Base-by-base conservation (phyloP, 2,329 filamentous ascomycete genomes). In the Penicillium sp. region DNA sequence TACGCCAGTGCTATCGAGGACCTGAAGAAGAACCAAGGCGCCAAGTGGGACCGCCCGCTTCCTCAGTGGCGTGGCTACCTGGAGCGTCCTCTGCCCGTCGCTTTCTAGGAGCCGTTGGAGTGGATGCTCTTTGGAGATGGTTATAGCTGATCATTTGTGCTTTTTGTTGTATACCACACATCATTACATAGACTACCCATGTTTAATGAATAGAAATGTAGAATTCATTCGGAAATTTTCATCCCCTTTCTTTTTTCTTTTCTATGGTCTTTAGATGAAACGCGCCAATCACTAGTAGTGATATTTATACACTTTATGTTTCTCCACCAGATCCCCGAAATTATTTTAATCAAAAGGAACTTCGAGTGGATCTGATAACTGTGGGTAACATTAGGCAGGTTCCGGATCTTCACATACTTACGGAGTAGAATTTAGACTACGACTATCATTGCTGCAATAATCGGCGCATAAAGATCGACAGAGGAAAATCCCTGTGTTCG, bases 1-100 rank as follows among this genome's bases (percentile, higher is more conserved):
- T 88, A 81, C 75, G 86, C 77, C 0, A 88, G 82, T 65, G 85
- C 84, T 1, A 86, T 87, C 63, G 84, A 87, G 70, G 81, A 87
- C 67, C 67, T 86, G 60, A 81, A 83, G 69, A 64, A 72, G 25
- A 73, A 65, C 3, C 73, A 73, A 5, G 68, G 75, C 7, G 80
- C 78, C 0, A 65, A 70, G 13, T 80, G 80, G 54, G 77, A 78
- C 69, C 77, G 84, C 33, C 78, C 75, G 2, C 67, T 77, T 46
- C 83, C 84, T 0, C 71, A 74, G 55, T 87, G 83, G 82, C 72
- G 76, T 3, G 82, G 78, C 2, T 84, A 84, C 60, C 68, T 80
- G 46, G 68, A 65, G 50, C 67, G 72, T 13, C 73, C 73, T 55
- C 49, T 75, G 21, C 72, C 72, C 6, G 70, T 74, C 10, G 67